These are phyloP conservation scores for Melanomma pulvis-pyrius DNA, from an alignment of 495 filamentous ascomycete genomes.

Conservation along the genomic window DNA sequence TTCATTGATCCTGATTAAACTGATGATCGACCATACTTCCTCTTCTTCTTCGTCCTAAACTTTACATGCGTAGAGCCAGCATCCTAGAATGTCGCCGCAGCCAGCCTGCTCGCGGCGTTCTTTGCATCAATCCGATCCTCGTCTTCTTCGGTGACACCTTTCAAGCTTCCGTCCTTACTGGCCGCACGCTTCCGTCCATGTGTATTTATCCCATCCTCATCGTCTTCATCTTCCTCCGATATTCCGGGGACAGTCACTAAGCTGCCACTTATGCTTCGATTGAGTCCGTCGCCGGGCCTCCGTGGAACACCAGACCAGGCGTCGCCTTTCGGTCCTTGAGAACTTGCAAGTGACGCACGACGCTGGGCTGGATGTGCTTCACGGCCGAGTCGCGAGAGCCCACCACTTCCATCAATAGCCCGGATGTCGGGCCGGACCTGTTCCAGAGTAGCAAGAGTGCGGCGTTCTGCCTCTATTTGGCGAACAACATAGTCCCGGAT, in stretches of 20 bases:
- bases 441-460: constrained; percentile 89
- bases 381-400: constrained; percentile 82
- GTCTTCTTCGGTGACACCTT: constrained; percentile 78
- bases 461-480: constrained; percentile 92
- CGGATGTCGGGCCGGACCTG: constrained; percentile 89
- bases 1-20: constrained; percentile 3
- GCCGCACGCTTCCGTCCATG: constrained; percentile 61
- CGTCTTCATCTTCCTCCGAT: constrained; percentile 53
- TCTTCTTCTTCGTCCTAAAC: not conserved
- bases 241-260: constrained; percentile 50
- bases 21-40: not conserved
- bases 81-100: constrained; percentile 82
- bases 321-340: constrained; percentile 93
- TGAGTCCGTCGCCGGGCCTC: constrained; percentile 71
- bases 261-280: constrained; percentile 74
- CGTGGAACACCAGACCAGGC: constrained; percentile 95
- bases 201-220: constrained; percentile 52
- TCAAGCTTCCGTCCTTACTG: constrained; percentile 57
- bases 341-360: constrained; percentile 75
- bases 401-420: constrained; percentile 86
- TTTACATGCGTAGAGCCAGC: not conserved
- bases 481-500: constrained; percentile 92
- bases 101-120: constrained; percentile 91
- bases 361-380: constrained; percentile 79
- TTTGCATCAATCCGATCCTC: constrained; percentile 92